These are phyloP conservation scores for Stentor coeruleus DNA, from an alignment of 73 alveolate genomes.

Conservation along the genomic window DNA sequence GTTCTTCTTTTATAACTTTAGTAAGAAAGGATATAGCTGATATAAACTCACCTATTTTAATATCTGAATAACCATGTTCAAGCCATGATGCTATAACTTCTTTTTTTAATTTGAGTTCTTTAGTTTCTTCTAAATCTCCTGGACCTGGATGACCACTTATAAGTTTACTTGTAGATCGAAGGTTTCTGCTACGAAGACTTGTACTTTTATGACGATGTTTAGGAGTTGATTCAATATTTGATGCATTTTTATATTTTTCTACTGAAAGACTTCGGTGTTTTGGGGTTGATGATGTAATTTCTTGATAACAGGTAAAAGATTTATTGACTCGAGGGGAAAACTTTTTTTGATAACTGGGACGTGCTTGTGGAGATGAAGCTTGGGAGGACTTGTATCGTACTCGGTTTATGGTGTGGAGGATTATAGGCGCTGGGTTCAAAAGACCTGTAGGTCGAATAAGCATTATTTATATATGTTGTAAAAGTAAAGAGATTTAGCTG, in stretches of 20 bases:
- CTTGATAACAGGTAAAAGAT: conserved; percentile 22
- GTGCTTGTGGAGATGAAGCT: conserved; percentile 3
- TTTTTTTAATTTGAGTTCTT: neutral
- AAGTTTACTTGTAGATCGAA: conserved; percentile 5
- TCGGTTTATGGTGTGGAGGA: conserved; percentile 19
- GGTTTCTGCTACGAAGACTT: neutral
- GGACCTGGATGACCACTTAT: conserved; percentile 24
- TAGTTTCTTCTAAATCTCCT: neutral
- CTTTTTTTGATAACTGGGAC: conserved; percentile 12
- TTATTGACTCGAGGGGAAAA: conserved; percentile 22
- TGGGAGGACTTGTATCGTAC: conserved; percentile 7
- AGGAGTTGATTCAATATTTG: neutral
- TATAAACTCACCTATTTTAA: neutral
- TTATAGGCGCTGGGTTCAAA: neutral
- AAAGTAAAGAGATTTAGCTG: no score
- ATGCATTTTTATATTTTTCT: neutral
- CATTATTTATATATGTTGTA: no score
- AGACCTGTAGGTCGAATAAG: neutral
- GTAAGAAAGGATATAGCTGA: neutral
- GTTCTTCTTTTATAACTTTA: conserved; percentile 5
- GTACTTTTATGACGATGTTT: neutral
- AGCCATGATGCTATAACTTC: neutral
- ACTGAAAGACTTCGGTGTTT: conserved; percentile 2
- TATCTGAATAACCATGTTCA: neutral
- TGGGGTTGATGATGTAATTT: neutral